These are phyloP conservation scores for Hymenoscyphus fructigenus DNA, from an alignment of 2,329 filamentous ascomycete species.

Conservation along the genomic window DNA sequence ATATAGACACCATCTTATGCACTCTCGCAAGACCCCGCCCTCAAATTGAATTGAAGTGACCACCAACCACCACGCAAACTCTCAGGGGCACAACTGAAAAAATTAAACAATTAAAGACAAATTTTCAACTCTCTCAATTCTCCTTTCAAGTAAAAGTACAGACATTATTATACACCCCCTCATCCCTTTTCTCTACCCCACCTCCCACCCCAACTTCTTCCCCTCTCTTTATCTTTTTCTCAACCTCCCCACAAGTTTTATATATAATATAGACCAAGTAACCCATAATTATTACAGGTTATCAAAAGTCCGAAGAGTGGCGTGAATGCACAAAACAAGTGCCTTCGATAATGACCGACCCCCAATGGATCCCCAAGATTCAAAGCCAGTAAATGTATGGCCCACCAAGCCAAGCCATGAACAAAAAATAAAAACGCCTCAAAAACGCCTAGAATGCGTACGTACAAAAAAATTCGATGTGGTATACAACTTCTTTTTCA, in stretches of 20 bases:
- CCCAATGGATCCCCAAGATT: neutral
- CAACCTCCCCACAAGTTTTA: neutral
- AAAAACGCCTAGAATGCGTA: slow-evolving; percentile 13
- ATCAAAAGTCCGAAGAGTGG: slow-evolving; percentile 7
- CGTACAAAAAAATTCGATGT: slow-evolving; percentile 12
- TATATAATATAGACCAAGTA: neutral
- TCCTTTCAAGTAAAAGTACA: slow-evolving; percentile 9
- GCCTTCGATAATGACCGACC: neutral
- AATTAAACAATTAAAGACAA: neutral
- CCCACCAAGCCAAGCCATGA: neutral
- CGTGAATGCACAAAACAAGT: slow-evolving; percentile 7
- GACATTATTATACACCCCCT: slow-evolving; percentile 14
- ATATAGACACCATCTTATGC: no score
- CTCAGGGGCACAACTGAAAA: no score
- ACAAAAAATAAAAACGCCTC: slow-evolving; percentile 5
- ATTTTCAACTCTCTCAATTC: neutral
- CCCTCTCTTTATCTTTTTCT: neutral
- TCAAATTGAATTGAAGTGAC: no score
- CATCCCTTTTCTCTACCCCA: neutral
- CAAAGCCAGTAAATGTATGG: neutral
- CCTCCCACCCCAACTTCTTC: neutral
- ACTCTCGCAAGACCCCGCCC: no score
- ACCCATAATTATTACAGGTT: neutral
- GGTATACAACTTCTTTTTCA: neutral
- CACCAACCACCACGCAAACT: no score